Evolutionary conservation across 78 protist genomes (phyloP).

Genomic region (Dictyostelium firmibasis): DNA sequence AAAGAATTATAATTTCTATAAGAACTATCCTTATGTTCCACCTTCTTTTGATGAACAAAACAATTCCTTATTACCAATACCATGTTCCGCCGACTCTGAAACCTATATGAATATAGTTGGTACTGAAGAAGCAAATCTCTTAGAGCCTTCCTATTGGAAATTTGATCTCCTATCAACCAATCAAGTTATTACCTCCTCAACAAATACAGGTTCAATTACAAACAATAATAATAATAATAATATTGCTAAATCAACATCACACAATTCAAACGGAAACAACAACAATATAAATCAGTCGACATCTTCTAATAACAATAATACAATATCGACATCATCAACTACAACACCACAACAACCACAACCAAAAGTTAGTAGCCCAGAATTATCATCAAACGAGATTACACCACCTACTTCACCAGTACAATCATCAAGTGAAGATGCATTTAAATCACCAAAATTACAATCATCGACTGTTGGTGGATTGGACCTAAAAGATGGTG

Average conservation of each 20-base stretch:
- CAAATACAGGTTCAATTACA: not conserved
- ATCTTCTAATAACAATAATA: not conserved
- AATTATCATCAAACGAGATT: constrained; percentile 6
- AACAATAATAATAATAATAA: not conserved
- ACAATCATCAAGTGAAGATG: constrained; percentile 7
- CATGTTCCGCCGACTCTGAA: constrained; percentile 45
- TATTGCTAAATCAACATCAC: not conserved
- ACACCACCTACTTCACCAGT: constrained; percentile 67
- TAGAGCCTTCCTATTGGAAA: constrained; percentile 77
- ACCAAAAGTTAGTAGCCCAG: not conserved
- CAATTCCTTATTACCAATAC: constrained; percentile 24
- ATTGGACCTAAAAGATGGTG: not conserved
- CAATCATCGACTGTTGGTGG: not conserved
- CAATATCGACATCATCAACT: not conserved
- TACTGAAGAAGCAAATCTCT: constrained; percentile 15
- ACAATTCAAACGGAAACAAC: not conserved
- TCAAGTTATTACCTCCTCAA: not conserved
- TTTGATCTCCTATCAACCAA: constrained; percentile 30
- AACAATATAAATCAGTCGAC: not conserved
- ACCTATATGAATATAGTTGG: constrained; percentile 38
- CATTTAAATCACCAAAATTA: constrained; percentile 4
- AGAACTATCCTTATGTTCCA: constrained; percentile 71
- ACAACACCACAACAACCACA: not conserved
- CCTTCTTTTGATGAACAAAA: constrained; percentile 40
- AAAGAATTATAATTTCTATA: constrained; percentile 71